phyloP scores from a whole-genome alignment of 2,329 filamentous ascomycete genomes.

The Penicillium polonicum region DNA sequence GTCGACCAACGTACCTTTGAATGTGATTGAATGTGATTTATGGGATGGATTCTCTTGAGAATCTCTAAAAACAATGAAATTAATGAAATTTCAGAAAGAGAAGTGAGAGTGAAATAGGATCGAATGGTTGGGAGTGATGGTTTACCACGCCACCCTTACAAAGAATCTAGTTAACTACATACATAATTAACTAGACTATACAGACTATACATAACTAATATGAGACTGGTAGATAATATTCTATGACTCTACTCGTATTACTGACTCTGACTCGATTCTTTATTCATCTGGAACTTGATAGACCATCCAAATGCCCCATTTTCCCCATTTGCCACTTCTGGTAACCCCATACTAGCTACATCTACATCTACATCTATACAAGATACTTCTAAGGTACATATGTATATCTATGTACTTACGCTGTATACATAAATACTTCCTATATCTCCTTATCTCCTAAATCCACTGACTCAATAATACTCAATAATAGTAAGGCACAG shows the following conservation, averaged over 20 bases:
- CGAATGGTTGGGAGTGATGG: neutral
- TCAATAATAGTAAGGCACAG: neutral
- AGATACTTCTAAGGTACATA: neutral
- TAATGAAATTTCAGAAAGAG: constrained; percentile 10
- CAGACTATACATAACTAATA: too few species aligned
- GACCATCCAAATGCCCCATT: constrained; percentile 1
- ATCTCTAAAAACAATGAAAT: neutral
- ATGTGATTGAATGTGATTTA: neutral
- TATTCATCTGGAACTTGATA: constrained; percentile 11
- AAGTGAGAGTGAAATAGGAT: constrained; percentile 8
- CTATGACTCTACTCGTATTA: neutral
- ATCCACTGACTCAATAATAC: neutral
- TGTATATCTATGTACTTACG: neutral
- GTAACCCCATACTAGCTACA: neutral
- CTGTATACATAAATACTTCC: too few species aligned
- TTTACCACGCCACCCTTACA: constrained; percentile 17
- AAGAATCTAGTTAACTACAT: neutral
- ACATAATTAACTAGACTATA: too few species aligned
- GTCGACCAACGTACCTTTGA: constrained; percentile 9
- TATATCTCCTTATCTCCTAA: neutral
- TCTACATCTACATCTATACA: neutral
- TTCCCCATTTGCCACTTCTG: constrained; percentile 11
- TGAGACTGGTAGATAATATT: too few species aligned
- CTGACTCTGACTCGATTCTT: neutral
- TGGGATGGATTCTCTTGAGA: neutral